Evolutionary conservation across 257 asterid species (phyloP).

Genomic region (Primulina tabacum): DNA sequence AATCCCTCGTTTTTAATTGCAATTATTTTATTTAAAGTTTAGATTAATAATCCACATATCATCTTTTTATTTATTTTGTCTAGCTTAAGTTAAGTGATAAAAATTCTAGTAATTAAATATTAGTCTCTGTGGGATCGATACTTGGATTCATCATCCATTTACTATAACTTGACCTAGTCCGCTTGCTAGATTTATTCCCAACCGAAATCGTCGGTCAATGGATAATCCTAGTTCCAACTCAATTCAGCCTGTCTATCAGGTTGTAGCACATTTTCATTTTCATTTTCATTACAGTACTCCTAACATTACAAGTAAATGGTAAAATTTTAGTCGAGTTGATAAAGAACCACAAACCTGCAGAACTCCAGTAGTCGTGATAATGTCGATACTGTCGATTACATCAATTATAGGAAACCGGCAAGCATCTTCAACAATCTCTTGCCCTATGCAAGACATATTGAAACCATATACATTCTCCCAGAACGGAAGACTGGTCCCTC

Average conservation of each 20-base stretch:
- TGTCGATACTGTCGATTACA: constrained; percentile 53
- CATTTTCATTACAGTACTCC: not conserved
- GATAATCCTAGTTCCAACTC: not conserved
- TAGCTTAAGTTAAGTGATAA: too few species aligned
- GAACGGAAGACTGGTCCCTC: constrained; percentile 82
- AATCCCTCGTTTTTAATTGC: too few species aligned
- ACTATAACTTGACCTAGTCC: too few species aligned
- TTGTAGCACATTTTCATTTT: not conserved
- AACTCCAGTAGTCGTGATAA: constrained; percentile 64
- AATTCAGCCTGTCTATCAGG: not conserved
- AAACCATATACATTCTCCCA: constrained; percentile 95
- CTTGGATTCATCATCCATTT: too few species aligned
- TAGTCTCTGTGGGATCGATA: too few species aligned
- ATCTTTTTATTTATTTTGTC: too few species aligned
- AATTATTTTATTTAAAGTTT: too few species aligned
- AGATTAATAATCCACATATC: too few species aligned
- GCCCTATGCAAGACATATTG: constrained; percentile 80
- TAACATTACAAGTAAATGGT: not conserved
- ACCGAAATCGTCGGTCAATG: too few species aligned
- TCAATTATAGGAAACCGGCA: constrained; percentile 74
- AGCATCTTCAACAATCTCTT: constrained; percentile 66
- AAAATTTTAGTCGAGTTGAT: not conserved
- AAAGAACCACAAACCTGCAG: constrained; percentile 58
- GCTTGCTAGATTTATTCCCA: too few species aligned
- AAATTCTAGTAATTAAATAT: too few species aligned